Conservation (phyloP, 768 basidiomycete genomes). For the Royoungia palumana region DNA sequence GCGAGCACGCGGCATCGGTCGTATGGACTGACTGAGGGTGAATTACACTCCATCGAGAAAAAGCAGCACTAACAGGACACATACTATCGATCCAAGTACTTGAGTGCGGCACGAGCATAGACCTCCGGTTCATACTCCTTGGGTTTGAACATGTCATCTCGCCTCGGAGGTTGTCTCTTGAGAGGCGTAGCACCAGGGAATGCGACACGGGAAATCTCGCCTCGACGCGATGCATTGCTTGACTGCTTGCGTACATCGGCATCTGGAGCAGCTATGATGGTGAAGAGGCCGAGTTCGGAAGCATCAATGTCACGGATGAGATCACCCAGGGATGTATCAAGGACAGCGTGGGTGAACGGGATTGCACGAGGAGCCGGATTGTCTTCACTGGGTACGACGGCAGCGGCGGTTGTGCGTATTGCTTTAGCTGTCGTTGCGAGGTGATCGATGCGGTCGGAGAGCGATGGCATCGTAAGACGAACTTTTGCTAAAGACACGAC, state of each 20-base stretch:
- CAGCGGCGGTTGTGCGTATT: conserved; percentile 45
- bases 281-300: conserved; percentile 77
- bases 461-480: conserved; percentile 43
- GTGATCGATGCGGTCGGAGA: conserved; percentile 68
- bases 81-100: conserved; percentile 76
- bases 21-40: conserved; percentile 40
- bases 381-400: conserved; percentile 27
- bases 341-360: conserved; percentile 63
- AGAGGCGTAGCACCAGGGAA: conserved; percentile 73
- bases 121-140: conserved; percentile 66
- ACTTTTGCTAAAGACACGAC: too few relatives aligned
- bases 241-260: conserved; percentile 28
- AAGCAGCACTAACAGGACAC: conserved; percentile 25
- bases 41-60: conserved; percentile 29
- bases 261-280: conserved; percentile 42
- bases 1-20: conserved; percentile 49
- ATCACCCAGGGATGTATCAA: conserved; percentile 61
- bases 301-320: conserved; percentile 78
- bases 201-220: conserved; percentile 57
- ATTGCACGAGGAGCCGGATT: conserved; percentile 7
- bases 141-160: conserved; percentile 33
- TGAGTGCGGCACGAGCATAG: conserved; percentile 71
- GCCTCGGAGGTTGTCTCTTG: conserved; percentile 41
- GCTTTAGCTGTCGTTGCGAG: conserved; percentile 50
- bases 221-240: conserved; percentile 27